Base-by-base conservation (phyloP, 345 rosid species). In the Kandelia obovata region DNA sequence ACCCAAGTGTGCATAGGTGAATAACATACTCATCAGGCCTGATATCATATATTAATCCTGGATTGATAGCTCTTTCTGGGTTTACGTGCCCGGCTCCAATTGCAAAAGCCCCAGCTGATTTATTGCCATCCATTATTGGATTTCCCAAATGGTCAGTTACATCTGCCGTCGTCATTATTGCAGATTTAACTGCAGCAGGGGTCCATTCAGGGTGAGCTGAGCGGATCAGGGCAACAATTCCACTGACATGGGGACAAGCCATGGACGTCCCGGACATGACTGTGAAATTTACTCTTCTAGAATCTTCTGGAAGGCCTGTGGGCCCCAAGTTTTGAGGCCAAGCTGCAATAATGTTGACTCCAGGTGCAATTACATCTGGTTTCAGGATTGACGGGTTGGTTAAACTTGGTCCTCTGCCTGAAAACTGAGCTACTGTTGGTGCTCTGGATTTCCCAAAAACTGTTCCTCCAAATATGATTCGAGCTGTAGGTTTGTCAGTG, bases 311-410 rank as follows among this genome's bases (percentile, higher is more conserved):
- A 73, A 91, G 93, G 23, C 88, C 83, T 0, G 86, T 81, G 11
- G 98, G 97, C 37, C 95, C 97, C 20, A 94, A 73, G 75, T 91
- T 94, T 67, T 87, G 97, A 27, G 98, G 97, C 98, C 98, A 94
- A 55, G 98, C 98, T n/a, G 97, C 97, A 39, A 94, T 89, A 27
- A 94, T 89, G 67, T 94, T 94, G 53, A 94, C 97, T 25, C 98
- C 98, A 0, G 97, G 98, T 47, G 96, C 98, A 39, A 94, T 86
- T 56, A 89, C 72, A 74, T 91, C 97, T 28, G 98, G 98, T 77
- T 94, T 94, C 70, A 94, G 82, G 60, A 89, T 84, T 26, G 91
- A 82, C 31, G 90, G 86, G 71, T 90, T 84, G 1, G 79, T 84
- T 66, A 88, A 74, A 78, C 89, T 89, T 8, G 97, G 98, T 52